These are phyloP conservation scores for Raddia guianensis DNA, from an alignment of 176 grass and related monocot species.

Conservation along the genomic window DNA sequence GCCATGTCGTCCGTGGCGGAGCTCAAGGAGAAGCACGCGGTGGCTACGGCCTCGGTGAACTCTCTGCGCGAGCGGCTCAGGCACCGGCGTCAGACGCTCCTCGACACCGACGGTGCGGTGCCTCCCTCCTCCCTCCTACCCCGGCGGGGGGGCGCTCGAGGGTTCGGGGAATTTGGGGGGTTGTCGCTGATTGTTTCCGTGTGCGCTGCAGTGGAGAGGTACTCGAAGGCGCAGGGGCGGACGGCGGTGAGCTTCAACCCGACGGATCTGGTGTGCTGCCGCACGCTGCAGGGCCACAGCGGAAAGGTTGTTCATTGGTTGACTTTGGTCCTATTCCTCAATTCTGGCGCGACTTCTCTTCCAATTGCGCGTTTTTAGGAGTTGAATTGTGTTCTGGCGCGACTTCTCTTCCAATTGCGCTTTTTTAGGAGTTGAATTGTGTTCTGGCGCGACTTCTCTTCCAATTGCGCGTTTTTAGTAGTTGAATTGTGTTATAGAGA, in stretches of 20 bases:
- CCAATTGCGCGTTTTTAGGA: neutral
- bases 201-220: slow-evolving; percentile 65
- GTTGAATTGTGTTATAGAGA: neutral
- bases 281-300: slow-evolving; percentile 89
- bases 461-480: neutral
- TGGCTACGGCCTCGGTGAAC: slow-evolving; percentile 71
- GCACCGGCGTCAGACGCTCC: slow-evolving; percentile 70
- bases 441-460: neutral
- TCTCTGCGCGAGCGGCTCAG: slow-evolving; percentile 71
- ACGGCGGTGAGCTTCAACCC: slow-evolving; percentile 69
- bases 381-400: neutral
- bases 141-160: neutral
- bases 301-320: slow-evolving; percentile 68
- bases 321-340: slow-evolving; percentile 26
- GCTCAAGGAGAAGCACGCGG: slow-evolving; percentile 82
- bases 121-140: neutral
- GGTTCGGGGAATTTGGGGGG: neutral
- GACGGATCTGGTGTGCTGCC: slow-evolving; percentile 97
- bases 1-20: slow-evolving; percentile 86
- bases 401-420: neutral
- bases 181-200: slow-evolving; percentile 36
- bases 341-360: neutral
- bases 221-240: slow-evolving; percentile 71
- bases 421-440: neutral
- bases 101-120: slow-evolving; percentile 85